Evolutionary conservation across 2,329 filamentous ascomycete species (phyloP), one percentile per base, ranked within the genome.

Genomic region (Fusarium stilboides): DNA sequence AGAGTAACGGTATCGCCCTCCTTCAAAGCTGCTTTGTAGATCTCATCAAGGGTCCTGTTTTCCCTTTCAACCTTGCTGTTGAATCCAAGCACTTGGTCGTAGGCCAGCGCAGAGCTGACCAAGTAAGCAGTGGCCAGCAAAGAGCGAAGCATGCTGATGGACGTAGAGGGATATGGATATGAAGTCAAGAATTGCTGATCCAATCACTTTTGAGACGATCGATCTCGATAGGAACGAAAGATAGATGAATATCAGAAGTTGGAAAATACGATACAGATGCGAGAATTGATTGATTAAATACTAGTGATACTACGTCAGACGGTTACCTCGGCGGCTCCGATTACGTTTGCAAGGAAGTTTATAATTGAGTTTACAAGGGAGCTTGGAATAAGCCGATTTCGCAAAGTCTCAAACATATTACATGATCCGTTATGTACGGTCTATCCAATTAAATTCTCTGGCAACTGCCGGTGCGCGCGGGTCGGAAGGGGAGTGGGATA

Each of bases 11-110:
- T 74, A 4, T 79, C 80, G 6, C 82, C 81, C 46, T 87, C 86
- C 2, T 78, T 77, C 20, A 85, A 69, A 0, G 86, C 85, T 8
- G 84, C 84, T 36, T 81, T 52, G 72, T 88, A 80, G 12, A 88
- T 84, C 46, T 85, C 77, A 17, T 87, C 83, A 2, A 87, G 66
- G 2, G 80, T 80, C 20, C 85, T 80, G 14, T 77, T 86, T 52
- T 87, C 85, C 17, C 56, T 42, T 13, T 69, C 20, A 1, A 78
- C 55, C 10, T 49, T 37, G 2, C 51, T 20, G 4, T 56, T 56
- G 13, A 52, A 78, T 9, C 66, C 68, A 9, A 77, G 60, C n/a
- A 70, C 15, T 24, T 68, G 71, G 13, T 78, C 77, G 24, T 71
- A 76, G 42, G 61, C 63, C n/a, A 65, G 33, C 6, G 43, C 63